Percentiles rank a stretch among this genome's conserved stretches.
These are phyloP conservation scores for Odonthalia washingtoniensis DNA, from an alignment of 31 red algal genomes.

Conservation along the genomic window DNA sequence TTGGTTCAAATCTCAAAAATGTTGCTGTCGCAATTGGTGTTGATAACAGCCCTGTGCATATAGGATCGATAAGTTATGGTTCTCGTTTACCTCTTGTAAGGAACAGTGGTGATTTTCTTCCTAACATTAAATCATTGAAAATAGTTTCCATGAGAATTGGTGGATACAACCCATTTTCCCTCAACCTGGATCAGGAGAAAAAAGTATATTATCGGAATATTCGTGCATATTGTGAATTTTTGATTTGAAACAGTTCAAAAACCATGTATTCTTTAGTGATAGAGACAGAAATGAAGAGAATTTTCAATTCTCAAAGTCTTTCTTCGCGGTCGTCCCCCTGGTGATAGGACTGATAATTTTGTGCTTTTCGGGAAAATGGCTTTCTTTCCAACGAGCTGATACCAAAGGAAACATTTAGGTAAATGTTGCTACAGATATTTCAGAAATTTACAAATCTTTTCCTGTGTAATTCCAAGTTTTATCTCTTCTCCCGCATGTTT, in stretches of 20 bases:
- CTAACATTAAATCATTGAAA: slow-evolving; percentile 47
- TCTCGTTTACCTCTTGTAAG: neutral
- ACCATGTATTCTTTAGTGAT: slow-evolving; percentile 74
- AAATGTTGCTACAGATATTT: slow-evolving; percentile 64
- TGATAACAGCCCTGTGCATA: slow-evolving; percentile 55
- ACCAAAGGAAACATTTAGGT: slow-evolving; percentile 79
- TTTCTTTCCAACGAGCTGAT: slow-evolving; percentile 86
- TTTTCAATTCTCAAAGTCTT: slow-evolving; percentile 50
- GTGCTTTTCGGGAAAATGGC: slow-evolving; percentile 80
- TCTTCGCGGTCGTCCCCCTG: slow-evolving; percentile 79
- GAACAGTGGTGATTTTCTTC: slow-evolving; percentile 52
- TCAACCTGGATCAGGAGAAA: slow-evolving; percentile 64
- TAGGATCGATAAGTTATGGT: neutral
- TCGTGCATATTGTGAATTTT: slow-evolving; percentile 65
- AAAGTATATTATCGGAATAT: slow-evolving; percentile 43
- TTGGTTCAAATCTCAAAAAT: slow-evolving; percentile 52
- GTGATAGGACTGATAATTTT: slow-evolving; percentile 54
- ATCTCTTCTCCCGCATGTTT: slow-evolving; percentile 75
- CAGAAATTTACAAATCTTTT: slow-evolving; percentile 80
- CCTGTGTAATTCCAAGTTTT: slow-evolving; percentile 58
- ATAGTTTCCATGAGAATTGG: slow-evolving; percentile 61
- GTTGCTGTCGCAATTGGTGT: slow-evolving; percentile 64
- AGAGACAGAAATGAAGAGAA: slow-evolving; percentile 26
- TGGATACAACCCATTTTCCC: slow-evolving; percentile 65
- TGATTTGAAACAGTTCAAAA: slow-evolving; percentile 88